Evolutionary conservation across 2,329 filamentous ascomycete genomes (phyloP).

Genomic region (Pseudogymnoascus verrucosus): DNA sequence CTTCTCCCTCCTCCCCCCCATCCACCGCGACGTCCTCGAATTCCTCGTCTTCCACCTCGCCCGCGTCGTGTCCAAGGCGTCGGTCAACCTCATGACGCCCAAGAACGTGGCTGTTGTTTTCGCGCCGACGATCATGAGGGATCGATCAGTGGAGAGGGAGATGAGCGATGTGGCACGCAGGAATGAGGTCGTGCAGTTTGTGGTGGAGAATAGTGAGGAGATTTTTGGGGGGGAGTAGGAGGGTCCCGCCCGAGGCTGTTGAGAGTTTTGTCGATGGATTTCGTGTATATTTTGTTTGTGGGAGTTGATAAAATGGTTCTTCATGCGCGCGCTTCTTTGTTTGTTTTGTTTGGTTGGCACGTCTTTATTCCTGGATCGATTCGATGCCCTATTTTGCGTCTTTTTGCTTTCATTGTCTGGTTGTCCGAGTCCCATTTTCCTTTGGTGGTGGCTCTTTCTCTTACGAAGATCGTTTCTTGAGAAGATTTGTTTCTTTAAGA

Average conservation of each 20-base stretch:
- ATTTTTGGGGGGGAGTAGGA: slow-evolving; percentile 50
- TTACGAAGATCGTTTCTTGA: background rate
- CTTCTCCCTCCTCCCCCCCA: slow-evolving; percentile 69
- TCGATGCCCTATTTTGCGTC: background rate
- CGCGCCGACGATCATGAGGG: slow-evolving; percentile 94
- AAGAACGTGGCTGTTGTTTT: slow-evolving; percentile 96
- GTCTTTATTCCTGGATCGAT: background rate
- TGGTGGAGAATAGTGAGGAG: slow-evolving; percentile 80
- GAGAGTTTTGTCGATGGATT: background rate
- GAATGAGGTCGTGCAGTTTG: slow-evolving; percentile 83
- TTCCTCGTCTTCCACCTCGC: slow-evolving; percentile 91
- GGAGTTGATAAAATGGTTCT: background rate
- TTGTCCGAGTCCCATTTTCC: background rate
- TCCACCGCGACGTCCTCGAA: slow-evolving; percentile 82
- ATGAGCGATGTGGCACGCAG: slow-evolving; percentile 95
- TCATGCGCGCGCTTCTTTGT: background rate
- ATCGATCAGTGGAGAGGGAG: slow-evolving; percentile 80
- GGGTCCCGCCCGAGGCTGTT: background rate
- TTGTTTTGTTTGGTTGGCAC: background rate
- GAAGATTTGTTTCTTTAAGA: background rate
- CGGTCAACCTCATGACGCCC: slow-evolving; percentile 90
- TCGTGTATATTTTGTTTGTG: background rate
- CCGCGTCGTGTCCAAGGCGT: slow-evolving; percentile 73
- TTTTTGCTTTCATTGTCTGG: background rate
- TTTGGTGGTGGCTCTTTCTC: background rate